Evolutionary conservation across 768 basidiomycete genomes (phyloP).

Genomic region (Amanita thiersii): DNA sequence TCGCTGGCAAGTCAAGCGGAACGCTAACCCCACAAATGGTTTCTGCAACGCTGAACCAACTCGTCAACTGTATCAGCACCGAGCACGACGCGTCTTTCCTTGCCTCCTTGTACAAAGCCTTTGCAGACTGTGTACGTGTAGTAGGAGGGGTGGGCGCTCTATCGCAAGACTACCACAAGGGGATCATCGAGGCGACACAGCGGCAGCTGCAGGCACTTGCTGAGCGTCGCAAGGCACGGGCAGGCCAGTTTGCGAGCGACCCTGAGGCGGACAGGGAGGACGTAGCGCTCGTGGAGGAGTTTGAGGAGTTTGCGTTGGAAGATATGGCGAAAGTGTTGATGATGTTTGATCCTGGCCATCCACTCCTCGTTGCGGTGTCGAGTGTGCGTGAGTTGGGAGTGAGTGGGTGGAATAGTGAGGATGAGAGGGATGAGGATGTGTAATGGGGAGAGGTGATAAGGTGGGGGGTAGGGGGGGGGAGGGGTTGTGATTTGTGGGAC

Average conservation of each 20-base stretch:
- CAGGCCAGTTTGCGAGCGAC: constrained; percentile 23
- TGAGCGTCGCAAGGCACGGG: constrained; percentile 53
- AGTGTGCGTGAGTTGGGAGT: constrained; percentile 67
- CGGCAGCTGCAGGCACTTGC: constrained; percentile 63
- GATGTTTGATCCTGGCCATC: constrained; percentile 49
- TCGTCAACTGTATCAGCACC: constrained; percentile 53
- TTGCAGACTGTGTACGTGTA: constrained; percentile 52
- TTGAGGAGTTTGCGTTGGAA: constrained; percentile 76
- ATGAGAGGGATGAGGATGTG: constrained; percentile 29
- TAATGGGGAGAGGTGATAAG: too few relatives aligned
- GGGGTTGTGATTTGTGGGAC: too few relatives aligned
- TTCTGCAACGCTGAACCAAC: constrained; percentile 54
- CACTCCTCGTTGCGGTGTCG: constrained; percentile 60
- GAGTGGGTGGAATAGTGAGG: constrained; percentile 39
- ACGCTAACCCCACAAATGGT: constrained; percentile 66
- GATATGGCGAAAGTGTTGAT: constrained; percentile 65
- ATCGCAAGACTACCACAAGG: constrained; percentile 42
- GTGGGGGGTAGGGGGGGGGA: neutral
- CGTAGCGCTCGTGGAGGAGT: constrained; percentile 66
- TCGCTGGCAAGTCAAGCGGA: constrained; percentile 56
- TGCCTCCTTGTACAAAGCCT: constrained; percentile 65
- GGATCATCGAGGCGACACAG: constrained; percentile 61
- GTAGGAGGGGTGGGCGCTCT: constrained; percentile 48
- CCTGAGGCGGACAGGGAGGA: constrained; percentile 52
- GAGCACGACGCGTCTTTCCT: constrained; percentile 75